phyloP scores from a whole-genome alignment of 2,329 filamentous ascomycete genomes.

The Dothiorella sarmentorum region DNA sequence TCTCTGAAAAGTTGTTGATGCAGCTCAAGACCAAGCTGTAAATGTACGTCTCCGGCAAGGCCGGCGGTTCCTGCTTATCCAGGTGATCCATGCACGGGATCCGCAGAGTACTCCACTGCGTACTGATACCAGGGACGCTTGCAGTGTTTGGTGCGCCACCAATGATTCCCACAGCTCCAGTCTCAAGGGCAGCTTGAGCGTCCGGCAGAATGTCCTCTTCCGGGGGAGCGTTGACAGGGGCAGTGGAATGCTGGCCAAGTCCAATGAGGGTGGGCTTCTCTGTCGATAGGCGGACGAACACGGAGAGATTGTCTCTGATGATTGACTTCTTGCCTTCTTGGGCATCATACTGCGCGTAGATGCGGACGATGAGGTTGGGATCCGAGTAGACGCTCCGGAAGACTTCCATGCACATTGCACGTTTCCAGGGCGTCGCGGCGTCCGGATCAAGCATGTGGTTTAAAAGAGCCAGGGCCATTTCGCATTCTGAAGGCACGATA shows the following conservation, averaged over 20 bases:
- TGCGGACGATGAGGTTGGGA: slow-evolving; percentile 69
- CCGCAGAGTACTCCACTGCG: slow-evolving; percentile 83
- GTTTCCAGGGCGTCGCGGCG: slow-evolving; percentile 72
- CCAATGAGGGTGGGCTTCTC: slow-evolving; percentile 89
- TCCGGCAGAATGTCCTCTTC: slow-evolving; percentile 57
- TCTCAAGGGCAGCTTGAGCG: slow-evolving; percentile 86
- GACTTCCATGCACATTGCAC: slow-evolving; percentile 86
- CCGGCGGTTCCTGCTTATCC: slow-evolving; percentile 82
- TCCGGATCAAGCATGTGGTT: slow-evolving; percentile 89
- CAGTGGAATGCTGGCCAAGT: slow-evolving; percentile 80
- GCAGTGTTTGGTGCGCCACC: slow-evolving; percentile 59
- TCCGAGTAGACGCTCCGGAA: slow-evolving; percentile 84
- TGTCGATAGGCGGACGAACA: slow-evolving; percentile 87
- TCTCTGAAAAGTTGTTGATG: slow-evolving; percentile 86
- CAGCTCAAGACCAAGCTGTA: slow-evolving; percentile 87
- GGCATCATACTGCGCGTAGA: slow-evolving; percentile 77
- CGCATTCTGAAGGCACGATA: slow-evolving; percentile 73
- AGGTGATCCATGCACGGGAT: slow-evolving; percentile 90
- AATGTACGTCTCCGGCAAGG: slow-evolving; percentile 86
- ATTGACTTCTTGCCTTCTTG: slow-evolving; percentile 69
- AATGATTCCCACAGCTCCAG: slow-evolving; percentile 85
- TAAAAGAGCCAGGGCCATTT: slow-evolving; percentile 75
- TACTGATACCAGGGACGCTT: slow-evolving; percentile 71
- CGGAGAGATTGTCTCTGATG: slow-evolving; percentile 76
- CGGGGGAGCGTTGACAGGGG: slow-evolving; percentile 60